phyloP scores from a whole-genome alignment of 805 yeast species.

The Candida caryicola region DNA sequence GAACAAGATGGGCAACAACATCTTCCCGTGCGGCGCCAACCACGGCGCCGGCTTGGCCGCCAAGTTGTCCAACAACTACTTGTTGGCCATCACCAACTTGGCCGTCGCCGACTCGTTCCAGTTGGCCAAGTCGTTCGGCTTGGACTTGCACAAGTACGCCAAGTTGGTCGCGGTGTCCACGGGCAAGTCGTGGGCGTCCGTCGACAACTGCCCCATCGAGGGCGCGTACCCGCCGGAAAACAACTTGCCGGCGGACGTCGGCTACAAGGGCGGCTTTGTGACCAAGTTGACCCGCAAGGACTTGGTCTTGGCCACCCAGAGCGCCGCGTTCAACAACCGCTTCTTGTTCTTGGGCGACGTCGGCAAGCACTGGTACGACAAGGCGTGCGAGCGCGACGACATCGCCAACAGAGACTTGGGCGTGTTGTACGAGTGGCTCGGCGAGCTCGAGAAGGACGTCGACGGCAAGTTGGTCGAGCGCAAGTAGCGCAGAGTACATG shows the following conservation, averaged over 20 bases:
- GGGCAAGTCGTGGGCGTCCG: slow-evolving; percentile 55
- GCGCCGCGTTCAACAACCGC: slow-evolving; percentile 33
- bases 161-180: slow-evolving; percentile 50
- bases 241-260: slow-evolving; percentile 43
- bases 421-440: slow-evolving; percentile 44
- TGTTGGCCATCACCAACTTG: slow-evolving; percentile 51
- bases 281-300: slow-evolving; percentile 46
- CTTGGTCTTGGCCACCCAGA: slow-evolving; percentile 40
- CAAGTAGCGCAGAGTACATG: no score
- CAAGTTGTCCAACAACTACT: slow-evolving; percentile 51
- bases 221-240: slow-evolving; percentile 41
- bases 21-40: slow-evolving; percentile 46
- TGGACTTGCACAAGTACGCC: slow-evolving; percentile 46
- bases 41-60: slow-evolving; percentile 56
- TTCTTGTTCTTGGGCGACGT: slow-evolving; percentile 39
- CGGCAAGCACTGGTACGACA: slow-evolving; percentile 40
- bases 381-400: slow-evolving; percentile 41
- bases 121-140: slow-evolving; percentile 47
- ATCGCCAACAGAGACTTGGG: slow-evolving; percentile 41
- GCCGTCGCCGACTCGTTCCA: slow-evolving; percentile 57
- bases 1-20: slow-evolving; percentile 45
- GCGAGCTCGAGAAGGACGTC: slow-evolving; percentile 26
- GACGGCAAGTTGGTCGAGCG: slow-evolving; percentile 10
- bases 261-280: slow-evolving; percentile 48
- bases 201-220: slow-evolving; percentile 53